phyloP scores from a whole-genome alignment of 805 yeast genomes.

The Nematodospora valgi region DNA sequence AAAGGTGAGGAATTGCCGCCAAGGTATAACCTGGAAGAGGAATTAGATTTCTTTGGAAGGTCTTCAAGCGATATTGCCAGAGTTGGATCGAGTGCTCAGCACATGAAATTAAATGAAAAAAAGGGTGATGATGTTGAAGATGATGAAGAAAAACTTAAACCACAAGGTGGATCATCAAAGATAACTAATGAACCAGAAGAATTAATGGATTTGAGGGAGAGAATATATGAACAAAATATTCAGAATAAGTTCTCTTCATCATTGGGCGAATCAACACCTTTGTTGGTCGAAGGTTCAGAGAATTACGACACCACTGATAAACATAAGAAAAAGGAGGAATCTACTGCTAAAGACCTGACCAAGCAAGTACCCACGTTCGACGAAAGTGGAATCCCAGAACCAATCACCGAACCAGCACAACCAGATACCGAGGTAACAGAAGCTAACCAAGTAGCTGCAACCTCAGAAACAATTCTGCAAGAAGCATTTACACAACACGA shows the following conservation, averaged over 20 bases:
- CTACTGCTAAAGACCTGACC: conserved; percentile 2
- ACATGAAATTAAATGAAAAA: conserved; percentile 10
- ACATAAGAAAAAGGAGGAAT: conserved; percentile 1
- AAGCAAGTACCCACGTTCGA: no score
- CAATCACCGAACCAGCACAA: no score
- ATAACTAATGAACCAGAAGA: conserved; percentile 33
- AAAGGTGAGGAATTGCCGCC: conserved; percentile 77
- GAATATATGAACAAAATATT: conserved; percentile 27
- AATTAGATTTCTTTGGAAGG: conserved; percentile 59
- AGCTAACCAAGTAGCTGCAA: no score
- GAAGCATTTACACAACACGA: not conserved
- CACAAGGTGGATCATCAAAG: conserved; percentile 10
- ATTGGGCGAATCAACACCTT: conserved; percentile 9
- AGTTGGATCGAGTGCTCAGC: conserved; percentile 29
- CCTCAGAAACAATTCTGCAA: not conserved
- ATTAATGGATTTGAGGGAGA: conserved; percentile 30
- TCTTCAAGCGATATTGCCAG: conserved; percentile 17
- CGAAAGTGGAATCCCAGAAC: no score
- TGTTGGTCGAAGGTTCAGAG: conserved; percentile 1
- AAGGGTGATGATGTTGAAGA: conserved; percentile 8
- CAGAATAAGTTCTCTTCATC: conserved; percentile 4
- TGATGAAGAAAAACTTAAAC: conserved; percentile 10
- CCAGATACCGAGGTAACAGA: no score
- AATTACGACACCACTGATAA: conserved; percentile 3
- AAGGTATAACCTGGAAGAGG: conserved; percentile 54